A percentile compares a stretch with the other conserved stretches of the same genome.
These are phyloP conservation scores for Chenopodium berlandieri DNA, from an alignment of 148 eudicot genomes.

Conservation along the genomic window DNA sequence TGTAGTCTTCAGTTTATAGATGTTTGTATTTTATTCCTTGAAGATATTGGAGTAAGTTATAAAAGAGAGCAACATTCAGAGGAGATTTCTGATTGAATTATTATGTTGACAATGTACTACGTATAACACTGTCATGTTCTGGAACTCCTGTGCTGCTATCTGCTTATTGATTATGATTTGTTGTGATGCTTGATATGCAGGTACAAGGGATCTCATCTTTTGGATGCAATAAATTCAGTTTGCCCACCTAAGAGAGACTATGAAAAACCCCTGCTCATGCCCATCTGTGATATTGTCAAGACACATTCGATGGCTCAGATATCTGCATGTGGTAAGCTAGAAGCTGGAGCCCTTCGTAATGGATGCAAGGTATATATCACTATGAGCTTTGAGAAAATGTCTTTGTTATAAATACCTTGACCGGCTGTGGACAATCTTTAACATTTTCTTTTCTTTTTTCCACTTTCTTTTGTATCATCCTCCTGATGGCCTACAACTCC, in stretches of 20 bases:
- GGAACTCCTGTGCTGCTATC: neutral
- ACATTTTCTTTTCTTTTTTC: no score
- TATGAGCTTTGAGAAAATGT: conserved; percentile 19
- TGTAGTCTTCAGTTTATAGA: neutral
- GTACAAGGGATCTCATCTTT: conserved; percentile 73
- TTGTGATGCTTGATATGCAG: conserved; percentile 39
- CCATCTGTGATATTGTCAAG: conserved; percentile 84
- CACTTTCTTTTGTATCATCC: no score
- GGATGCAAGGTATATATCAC: conserved; percentile 62
- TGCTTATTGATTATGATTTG: neutral
- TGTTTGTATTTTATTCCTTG: neutral
- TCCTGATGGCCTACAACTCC: no score
- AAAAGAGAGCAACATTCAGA: neutral
- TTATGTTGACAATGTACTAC: neutral
- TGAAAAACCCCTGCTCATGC: conserved; percentile 79
- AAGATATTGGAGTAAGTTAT: neutral
- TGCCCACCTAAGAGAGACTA: conserved; percentile 77
- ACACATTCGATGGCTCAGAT: conserved; percentile 75
- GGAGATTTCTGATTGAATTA: neutral
- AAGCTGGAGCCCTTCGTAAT: conserved; percentile 79
- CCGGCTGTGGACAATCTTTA: neutral
- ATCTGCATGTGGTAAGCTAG: conserved; percentile 81
- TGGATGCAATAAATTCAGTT: conserved; percentile 76
- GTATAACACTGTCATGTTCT: neutral
- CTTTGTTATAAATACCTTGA: neutral